Base-by-base conservation (phyloP, 179 eudicot species). In the Heliamphora pulchella region DNA sequence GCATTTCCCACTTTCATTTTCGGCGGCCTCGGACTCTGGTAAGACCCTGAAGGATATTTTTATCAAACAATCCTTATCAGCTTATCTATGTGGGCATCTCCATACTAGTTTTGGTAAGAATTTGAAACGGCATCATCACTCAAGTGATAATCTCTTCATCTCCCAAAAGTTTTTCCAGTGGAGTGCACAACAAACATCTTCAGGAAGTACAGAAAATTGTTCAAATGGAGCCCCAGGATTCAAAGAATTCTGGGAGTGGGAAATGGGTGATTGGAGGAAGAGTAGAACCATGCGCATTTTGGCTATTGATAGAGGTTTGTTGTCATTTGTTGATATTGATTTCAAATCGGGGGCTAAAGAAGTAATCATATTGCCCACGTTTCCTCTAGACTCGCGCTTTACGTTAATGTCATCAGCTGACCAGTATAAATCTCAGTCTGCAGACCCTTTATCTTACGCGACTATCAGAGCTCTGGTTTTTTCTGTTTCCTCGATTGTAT, bases 211-310 rank as follows among this genome's bases (percentile, higher is more conserved):
- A 70, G 54, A 61, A 18, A 88, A 80, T 74, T 85, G 88, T 82
- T 81, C 89, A n/a, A 81, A 82, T 81, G 83, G 72, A 64, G 82
- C 81, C 51, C 69, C 85, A 15, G 63, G 78, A 46, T 20, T 80
- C 78, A 80, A 87, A 75, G 98, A 88, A 81, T 95, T 95, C 80
- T 95, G 98, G 98, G 98, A 95, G 84, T 89, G 93, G 97, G 98
- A 95, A 84, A 93, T 93, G 95, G 98, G 98, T 75, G 98, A 95
- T 71, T 95, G 98, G 98, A 92, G 97, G 82, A 86, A 80, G 75
- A 87, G 86, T 84, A 85, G 98, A 87, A 84, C 83, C 48, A 90
- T 95, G 91, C 93, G 98, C 50, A 82, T 95, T 80, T 81, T 95
- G 81, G 95, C 98, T 53, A 81, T 95, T 83, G 98, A 95, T 85